Evolutionary conservation across 192 early-diverging fungal genomes (phyloP), one percentile per base, ranked within the genome.

Genomic region (Coemansia sp.): DNA sequence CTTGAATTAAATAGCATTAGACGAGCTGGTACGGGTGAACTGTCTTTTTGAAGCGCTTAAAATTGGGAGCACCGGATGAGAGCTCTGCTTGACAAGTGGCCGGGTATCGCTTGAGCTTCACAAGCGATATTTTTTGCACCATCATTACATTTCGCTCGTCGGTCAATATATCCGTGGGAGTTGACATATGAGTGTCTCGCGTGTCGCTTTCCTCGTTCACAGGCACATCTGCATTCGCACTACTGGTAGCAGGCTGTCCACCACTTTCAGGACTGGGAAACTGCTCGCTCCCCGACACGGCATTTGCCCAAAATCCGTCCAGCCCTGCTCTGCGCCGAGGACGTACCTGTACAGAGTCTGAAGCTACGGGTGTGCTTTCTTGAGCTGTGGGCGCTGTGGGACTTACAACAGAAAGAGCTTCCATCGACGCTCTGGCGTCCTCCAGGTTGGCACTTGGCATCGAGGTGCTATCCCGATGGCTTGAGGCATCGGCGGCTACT

Each of bases 11-110:
- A 44, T 13, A 14, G 17, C 14, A 57, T 41, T 14, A 40, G 31
- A 24, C 21, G 13, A 45, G 27, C 41, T 75, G 70, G 42, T 75
- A 81, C 9, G 41, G 48, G 29, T 81, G 78, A 27, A 70, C 36
- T 0, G 78, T 81, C 56, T 81, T 81, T 54, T 59, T 68, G 56
- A 81, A 81, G 36, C 66, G 67, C 67, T 81, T 81, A 62, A 70
- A 81, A 61, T 81, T 81, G 19, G 78, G 71, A 24, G 19, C 24
- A 3, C 45, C 42, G 1, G 27, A 34, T 14, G 31, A 33, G 29
- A 35, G 54, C 31, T 56, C 42, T 31, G 41, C 51, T 57, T 54
- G 64, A 13, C 44, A 33, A 39, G 33, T 17, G 33, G 54, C 14
- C 4, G 13, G 13, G 29, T 8, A 17, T n/a, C 35, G 54, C 13